These are phyloP conservation scores for Globisporangium lucens DNA, from an alignment of 352 stramenopile species.

Conservation along the genomic window DNA sequence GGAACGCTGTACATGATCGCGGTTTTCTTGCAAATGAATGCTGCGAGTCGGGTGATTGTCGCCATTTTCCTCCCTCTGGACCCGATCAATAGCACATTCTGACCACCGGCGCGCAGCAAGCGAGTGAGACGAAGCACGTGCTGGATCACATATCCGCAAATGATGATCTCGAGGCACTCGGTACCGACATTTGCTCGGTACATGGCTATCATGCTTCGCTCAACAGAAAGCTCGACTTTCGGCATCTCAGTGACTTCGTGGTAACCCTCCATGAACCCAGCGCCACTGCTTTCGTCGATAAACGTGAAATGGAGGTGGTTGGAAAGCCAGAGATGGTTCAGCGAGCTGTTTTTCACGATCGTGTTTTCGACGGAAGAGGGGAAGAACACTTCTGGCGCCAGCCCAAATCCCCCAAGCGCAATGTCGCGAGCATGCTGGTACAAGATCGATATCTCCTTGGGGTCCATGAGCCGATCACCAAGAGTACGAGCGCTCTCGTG, in stretches of 20 bases:
- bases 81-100: constrained; percentile 49
- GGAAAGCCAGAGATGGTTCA: constrained; percentile 35
- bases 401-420: constrained; percentile 37
- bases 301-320: constrained; percentile 57
- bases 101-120: constrained; percentile 32
- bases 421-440: constrained; percentile 45
- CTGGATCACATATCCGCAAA: constrained; percentile 53
- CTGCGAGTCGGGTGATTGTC: constrained; percentile 49
- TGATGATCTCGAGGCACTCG: constrained; percentile 43
- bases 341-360: constrained; percentile 17
- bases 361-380: constrained; percentile 14
- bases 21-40: constrained; percentile 47
- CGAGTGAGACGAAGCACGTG: constrained; percentile 54
- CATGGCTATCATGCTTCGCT: constrained; percentile 61
- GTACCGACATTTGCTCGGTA: constrained; percentile 24
- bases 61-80: constrained; percentile 41
- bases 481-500: constrained; percentile 61
- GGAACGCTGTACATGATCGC: constrained; percentile 28
- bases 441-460: constrained; percentile 32
- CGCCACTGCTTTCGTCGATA: constrained; percentile 41
- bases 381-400: constrained; percentile 42
- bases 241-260: constrained; percentile 50
- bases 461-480: constrained; percentile 44
- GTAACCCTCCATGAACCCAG: constrained; percentile 43
- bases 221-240: constrained; percentile 49